A percentile compares a stretch with the other conserved stretches of the same genome.
Conservation (phyloP, 116 monocot species). For the Papilionanthe hybrid region DNA sequence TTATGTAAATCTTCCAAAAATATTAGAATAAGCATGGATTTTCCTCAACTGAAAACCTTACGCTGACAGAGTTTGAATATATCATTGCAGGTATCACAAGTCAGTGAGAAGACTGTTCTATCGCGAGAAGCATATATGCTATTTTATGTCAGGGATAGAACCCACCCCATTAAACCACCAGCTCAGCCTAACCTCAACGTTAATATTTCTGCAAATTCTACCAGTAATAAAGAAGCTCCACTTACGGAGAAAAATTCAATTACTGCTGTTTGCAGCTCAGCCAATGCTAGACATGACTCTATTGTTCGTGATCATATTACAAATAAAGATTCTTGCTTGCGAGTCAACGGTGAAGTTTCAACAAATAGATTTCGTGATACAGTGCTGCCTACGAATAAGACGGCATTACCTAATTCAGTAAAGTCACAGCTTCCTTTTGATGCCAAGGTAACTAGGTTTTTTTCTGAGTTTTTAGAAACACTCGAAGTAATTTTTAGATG, state of each 20-base stretch:
- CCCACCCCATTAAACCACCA: conserved; percentile 28
- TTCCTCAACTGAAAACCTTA: not conserved
- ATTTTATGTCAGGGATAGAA: conserved; percentile 85
- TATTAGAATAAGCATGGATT: no score
- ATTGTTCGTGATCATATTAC: not conserved
- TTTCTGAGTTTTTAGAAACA: not conserved
- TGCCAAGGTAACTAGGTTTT: not conserved
- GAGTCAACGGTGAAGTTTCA: conserved; percentile 15
- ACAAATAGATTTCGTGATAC: conserved; percentile 5
- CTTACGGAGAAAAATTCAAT: conserved; percentile 11
- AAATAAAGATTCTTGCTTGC: conserved; percentile 13
- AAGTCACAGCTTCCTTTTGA: conserved; percentile 7
- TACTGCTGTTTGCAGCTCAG: conserved; percentile 5
- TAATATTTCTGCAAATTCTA: conserved; percentile 28
- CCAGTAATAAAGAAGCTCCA: conserved; percentile 18
- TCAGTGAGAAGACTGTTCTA: conserved; percentile 89
- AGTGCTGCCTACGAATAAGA: not conserved
- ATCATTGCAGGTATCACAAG: conserved; percentile 70
- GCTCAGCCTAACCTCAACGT: conserved; percentile 26
- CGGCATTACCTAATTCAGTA: no score
- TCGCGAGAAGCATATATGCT: conserved; percentile 96
- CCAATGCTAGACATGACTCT: conserved; percentile 10
- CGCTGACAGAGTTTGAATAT: not conserved
- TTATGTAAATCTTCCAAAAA: no score
- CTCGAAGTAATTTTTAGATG: not conserved